These are phyloP conservation scores for Fusarium armeniacum DNA, from an alignment of 2,329 filamentous ascomycete species.

Conservation along the genomic window DNA sequence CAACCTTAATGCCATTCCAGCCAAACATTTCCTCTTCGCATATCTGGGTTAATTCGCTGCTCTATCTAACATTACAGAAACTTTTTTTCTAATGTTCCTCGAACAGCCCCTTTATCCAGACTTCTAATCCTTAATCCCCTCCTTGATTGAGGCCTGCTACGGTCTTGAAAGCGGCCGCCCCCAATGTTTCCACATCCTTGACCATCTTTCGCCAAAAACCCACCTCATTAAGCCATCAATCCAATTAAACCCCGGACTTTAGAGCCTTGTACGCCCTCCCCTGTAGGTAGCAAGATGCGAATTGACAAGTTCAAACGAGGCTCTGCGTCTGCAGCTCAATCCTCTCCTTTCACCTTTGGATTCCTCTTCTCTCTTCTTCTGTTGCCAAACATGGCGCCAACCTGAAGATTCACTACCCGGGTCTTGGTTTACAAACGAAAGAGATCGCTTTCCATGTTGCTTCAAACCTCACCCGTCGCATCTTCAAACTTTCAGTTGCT, in stretches of 20 bases:
- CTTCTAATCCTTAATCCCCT: background rate
- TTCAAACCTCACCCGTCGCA: background rate
- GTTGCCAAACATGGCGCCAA: conserved; percentile 18
- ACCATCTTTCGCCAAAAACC: conserved; percentile 19
- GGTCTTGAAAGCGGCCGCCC: conserved; percentile 23
- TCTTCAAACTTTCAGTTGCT: conserved; percentile 1
- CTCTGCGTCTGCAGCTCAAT: conserved; percentile 25
- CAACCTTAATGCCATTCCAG: conserved; percentile 13
- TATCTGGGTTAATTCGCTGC: background rate
- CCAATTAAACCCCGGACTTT: conserved; percentile 39
- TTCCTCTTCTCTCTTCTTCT: background rate
- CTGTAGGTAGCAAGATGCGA: conserved; percentile 25
- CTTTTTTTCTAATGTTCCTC: background rate
- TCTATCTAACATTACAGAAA: background rate
- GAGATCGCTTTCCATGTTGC: background rate
- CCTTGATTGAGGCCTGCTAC: conserved; percentile 28
- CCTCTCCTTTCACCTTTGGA: conserved; percentile 11
- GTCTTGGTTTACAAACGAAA: conserved; percentile 17
- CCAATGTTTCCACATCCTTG: conserved; percentile 6
- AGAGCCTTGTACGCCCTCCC: conserved; percentile 32
- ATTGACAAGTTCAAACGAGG: conserved; percentile 36
- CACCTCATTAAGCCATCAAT: conserved; percentile 32
- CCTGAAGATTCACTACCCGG: conserved; percentile 13
- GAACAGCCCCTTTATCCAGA: background rate
- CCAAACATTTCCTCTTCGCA: background rate